Conservation (phyloP, 306 rosid genomes). For the Lathyrus sativus region DNA sequence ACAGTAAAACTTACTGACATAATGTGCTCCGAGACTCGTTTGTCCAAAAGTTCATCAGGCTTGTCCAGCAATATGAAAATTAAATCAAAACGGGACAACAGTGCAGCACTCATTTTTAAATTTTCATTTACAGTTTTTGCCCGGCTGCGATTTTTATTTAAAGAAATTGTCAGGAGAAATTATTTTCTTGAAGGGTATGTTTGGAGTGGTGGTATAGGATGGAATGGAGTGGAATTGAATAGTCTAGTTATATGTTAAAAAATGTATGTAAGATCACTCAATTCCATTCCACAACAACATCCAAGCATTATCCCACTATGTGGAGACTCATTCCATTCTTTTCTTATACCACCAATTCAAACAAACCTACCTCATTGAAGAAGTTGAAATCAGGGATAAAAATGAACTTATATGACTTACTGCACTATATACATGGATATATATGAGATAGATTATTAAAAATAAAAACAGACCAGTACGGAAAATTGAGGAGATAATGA, state of each 20-base stretch:
- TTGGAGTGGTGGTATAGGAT: not conserved
- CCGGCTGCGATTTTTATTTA: conserved; percentile 63
- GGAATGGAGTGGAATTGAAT: not conserved
- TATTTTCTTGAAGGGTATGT: conserved; percentile 11
- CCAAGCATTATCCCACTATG: no score
- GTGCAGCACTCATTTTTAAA: conserved; percentile 88
- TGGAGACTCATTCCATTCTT: not conserved
- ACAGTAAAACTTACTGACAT: conserved; percentile 77
- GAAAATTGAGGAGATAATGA: conserved; percentile 25
- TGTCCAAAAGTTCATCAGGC: conserved; percentile 92
- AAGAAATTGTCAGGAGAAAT: conserved; percentile 30
- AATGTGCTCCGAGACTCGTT: conserved; percentile 91
- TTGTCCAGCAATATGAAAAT: conserved; percentile 95
- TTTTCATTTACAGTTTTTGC: conserved; percentile 97
- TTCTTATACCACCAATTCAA: not conserved
- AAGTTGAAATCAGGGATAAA: conserved; percentile 27
- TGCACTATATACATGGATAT: conserved; percentile 2
- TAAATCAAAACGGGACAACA: conserved; percentile 88
- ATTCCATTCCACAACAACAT: not conserved
- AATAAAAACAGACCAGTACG: conserved; percentile 14
- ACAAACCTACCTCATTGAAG: conserved; percentile 8
- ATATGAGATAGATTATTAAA: conserved; percentile 22
- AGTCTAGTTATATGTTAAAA: not conserved
- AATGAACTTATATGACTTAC: conserved; percentile 13
- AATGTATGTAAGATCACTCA: not conserved